These are phyloP conservation scores for Ramularia collo-cygni DNA, from an alignment of 2,329 filamentous ascomycete genomes.

Conservation along the genomic window DNA sequence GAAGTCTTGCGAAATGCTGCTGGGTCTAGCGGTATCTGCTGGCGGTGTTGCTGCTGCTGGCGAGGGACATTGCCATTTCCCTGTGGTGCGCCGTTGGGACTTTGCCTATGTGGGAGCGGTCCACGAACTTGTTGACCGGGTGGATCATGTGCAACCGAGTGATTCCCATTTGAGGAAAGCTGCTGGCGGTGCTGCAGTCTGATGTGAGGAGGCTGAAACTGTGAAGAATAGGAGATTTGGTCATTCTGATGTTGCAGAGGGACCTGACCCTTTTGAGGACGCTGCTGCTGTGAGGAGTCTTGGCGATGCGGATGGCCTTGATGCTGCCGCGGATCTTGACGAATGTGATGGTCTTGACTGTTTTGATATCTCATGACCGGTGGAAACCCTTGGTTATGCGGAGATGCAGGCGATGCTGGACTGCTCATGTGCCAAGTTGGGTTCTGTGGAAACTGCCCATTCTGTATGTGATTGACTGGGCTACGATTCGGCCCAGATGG, in stretches of 20 bases:
- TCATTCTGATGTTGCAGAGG: background rate
- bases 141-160: background rate
- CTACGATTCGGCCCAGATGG: constrained; percentile 5
- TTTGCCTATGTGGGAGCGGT: too few relatives aligned
- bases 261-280: constrained; percentile 4
- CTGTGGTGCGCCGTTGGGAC: too few relatives aligned
- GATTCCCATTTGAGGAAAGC: background rate
- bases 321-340: background rate
- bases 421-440: background rate
- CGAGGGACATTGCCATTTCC: constrained; percentile 6
- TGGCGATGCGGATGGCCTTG: constrained; percentile 1
- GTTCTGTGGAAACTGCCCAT: background rate
- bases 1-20: constrained; percentile 24
- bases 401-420: constrained; percentile 6
- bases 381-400: constrained; percentile 8
- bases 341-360: constrained; percentile 3
- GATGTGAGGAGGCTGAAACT: too few relatives aligned
- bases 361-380: background rate
- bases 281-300: background rate
- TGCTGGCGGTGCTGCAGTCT: too few relatives aligned
- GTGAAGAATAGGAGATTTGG: too few relatives aligned
- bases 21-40: constrained; percentile 25
- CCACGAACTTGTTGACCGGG: too few relatives aligned
- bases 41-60: constrained; percentile 19
- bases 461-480: background rate